These are phyloP conservation scores for Agaricus sinodeliciosus DNA, from an alignment of 768 basidiomycete species.

Conservation along the genomic window DNA sequence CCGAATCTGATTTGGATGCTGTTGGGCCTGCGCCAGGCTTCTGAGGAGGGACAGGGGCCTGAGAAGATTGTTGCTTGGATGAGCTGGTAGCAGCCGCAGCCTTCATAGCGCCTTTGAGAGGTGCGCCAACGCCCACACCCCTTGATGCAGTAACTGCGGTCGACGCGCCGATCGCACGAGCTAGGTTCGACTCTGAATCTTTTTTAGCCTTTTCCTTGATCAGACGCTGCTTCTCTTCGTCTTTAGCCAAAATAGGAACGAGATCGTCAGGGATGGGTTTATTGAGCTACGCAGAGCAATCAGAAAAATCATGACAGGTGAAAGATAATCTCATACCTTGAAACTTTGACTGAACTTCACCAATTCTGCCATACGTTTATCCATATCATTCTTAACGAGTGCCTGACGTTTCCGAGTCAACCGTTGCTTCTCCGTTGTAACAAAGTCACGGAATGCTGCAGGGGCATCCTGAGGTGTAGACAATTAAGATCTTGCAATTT, in stretches of 20 bases:
- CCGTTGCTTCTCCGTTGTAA: constrained; percentile 85
- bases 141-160: constrained; percentile 46
- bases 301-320: neutral
- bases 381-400: constrained; percentile 87
- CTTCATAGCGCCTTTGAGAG: constrained; percentile 18
- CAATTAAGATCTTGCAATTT: neutral
- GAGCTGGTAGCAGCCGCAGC: constrained; percentile 23
- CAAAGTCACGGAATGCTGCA: constrained; percentile 87
- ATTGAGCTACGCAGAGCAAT: constrained; percentile 55
- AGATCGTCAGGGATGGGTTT: constrained; percentile 94
- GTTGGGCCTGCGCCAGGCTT: constrained; percentile 23
- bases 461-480: constrained; percentile 30
- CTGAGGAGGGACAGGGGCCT: constrained; percentile 15
- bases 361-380: constrained; percentile 88
- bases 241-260: constrained; percentile 87
- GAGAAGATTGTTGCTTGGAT: constrained; percentile 12
- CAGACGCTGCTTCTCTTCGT: constrained; percentile 80
- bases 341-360: constrained; percentile 91
- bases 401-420: constrained; percentile 88
- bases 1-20: constrained; percentile 12
- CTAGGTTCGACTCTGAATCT: constrained; percentile 60
- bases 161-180: constrained; percentile 64
- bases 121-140: constrained; percentile 27
- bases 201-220: constrained; percentile 73
- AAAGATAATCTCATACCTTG: constrained; percentile 55